Conservation (phyloP, 1,139 yeast genomes). For the Pichia sp. region DNA sequence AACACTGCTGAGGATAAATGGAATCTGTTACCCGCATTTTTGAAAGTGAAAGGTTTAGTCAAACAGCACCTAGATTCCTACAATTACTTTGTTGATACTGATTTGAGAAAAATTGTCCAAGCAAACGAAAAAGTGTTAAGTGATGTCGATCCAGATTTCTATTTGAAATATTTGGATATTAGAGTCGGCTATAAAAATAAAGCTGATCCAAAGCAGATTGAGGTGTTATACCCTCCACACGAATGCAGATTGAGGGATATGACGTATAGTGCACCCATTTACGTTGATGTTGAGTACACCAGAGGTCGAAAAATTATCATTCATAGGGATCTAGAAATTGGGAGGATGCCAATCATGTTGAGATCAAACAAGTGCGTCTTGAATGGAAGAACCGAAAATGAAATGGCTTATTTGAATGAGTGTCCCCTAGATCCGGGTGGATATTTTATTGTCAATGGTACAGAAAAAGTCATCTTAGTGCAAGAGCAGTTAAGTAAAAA, state of each 20-base stretch:
- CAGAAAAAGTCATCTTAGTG: slow-evolving; percentile 92
- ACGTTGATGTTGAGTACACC: slow-evolving; percentile 95
- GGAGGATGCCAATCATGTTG: slow-evolving; percentile 97
- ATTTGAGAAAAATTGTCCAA: slow-evolving; percentile 81
- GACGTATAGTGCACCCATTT: slow-evolving; percentile 94
- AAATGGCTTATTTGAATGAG: slow-evolving; percentile 86
- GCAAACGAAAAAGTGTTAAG: slow-evolving; percentile 88
- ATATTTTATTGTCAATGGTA: slow-evolving; percentile 94
- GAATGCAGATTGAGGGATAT: slow-evolving; percentile 94
- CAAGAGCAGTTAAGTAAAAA: slow-evolving; percentile 96
- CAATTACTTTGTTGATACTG: slow-evolving; percentile 91
- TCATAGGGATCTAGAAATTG: slow-evolving; percentile 88
- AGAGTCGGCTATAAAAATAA: slow-evolving; percentile 74
- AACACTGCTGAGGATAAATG: slow-evolving; percentile 92
- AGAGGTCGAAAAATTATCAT: slow-evolving; percentile 88
- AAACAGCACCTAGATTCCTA: slow-evolving; percentile 97
- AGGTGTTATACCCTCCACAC: slow-evolving; percentile 80
- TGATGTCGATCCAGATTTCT: slow-evolving; percentile 97
- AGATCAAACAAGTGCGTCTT: slow-evolving; percentile 87
- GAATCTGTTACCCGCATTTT: slow-evolving; percentile 91
- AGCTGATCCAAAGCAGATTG: slow-evolving; percentile 48
- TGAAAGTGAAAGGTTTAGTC: slow-evolving; percentile 92
- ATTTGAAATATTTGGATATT: slow-evolving; percentile 85
- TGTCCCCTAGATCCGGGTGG: slow-evolving; percentile 99
- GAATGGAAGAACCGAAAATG: slow-evolving; percentile 68